phyloP scores from a whole-genome alignment of 495 filamentous ascomycete genomes.

The Amorphotheca resinae region DNA sequence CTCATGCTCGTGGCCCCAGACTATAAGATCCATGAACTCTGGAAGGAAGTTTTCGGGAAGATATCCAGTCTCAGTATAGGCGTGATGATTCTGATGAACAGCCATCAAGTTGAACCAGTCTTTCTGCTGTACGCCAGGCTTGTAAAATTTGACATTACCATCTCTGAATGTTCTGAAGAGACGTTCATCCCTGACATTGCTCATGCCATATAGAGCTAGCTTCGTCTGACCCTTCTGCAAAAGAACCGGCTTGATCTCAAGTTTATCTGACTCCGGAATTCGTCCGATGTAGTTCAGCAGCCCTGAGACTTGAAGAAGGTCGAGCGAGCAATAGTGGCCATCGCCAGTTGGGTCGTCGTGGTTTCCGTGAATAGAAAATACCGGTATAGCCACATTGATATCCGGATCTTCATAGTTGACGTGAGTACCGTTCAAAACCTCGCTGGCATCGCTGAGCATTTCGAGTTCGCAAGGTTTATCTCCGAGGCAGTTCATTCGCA shows the following conservation, averaged over 20 bases:
- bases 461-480: constrained; percentile 93
- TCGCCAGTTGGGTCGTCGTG: constrained; percentile 96
- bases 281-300: constrained; percentile 94
- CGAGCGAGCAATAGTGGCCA: constrained; percentile 77
- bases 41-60: constrained; percentile 91
- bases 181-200: constrained; percentile 92
- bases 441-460: constrained; percentile 82
- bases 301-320: constrained; percentile 82
- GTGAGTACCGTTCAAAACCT: constrained; percentile 74
- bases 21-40: constrained; percentile 76
- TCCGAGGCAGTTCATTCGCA: constrained; percentile 86
- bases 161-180: constrained; percentile 88
- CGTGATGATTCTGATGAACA: constrained; percentile 93
- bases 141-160: constrained; percentile 86
- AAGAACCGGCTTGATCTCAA: constrained; percentile 78
- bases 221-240: constrained; percentile 93
- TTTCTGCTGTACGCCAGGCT: constrained; percentile 64
- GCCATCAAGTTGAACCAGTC: constrained; percentile 97
- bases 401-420: constrained; percentile 97
- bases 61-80: constrained; percentile 80
- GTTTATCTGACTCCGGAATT: constrained; percentile 82
- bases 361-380: constrained; percentile 98
- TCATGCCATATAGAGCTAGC: constrained; percentile 87
- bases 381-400: constrained; percentile 93
- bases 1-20: constrained; percentile 99